Base-by-base conservation (phyloP, 2,329 filamentous ascomycete species). In the Akanthomyces lecanii region DNA sequence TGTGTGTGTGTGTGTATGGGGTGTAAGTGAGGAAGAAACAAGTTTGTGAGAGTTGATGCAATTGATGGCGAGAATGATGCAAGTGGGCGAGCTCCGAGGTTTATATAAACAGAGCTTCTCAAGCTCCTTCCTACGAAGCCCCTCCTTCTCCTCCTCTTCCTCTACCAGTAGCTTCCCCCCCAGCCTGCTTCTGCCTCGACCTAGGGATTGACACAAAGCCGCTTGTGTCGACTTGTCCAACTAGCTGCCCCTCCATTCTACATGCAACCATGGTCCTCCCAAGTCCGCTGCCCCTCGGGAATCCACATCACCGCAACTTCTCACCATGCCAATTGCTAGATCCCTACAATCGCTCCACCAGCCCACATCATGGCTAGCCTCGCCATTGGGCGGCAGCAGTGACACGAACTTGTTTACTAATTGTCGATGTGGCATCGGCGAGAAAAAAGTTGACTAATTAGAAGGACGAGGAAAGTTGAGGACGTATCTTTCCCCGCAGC, bases 291-390 rank as follows among this genome's bases (percentile, higher is more conserved):
- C 18, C 36, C 10, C 18, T 36, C 23, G 48, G 14, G 5, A 42
- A 40, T 47, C 40, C 50, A 47, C 58, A 53, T 45, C 40, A 54
- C 58, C n/a, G 50, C 50, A 47, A 47, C 58, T 54, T 25, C 25
- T 47, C 50, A 61, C 40, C 30, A 25, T 61, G 50, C 5, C 18
- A 23, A 6, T 40, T 40, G 38, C 38, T 4, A 38, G 40, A 54
- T 38, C 28, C 30, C 18, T 38, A 28, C 58, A 11, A 38, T n/a
- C 40, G 45, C 59, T 54, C 59, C 59, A 61, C 50, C 4, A 54
- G 50, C 50, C 59, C 59, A 48, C 59, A 54, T 38, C 33, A 47
- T 18, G n/a, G 23, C 45, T 33, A 38, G 59, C 42, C 21, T 54
- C 50, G 28, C 23, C 8, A 54, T 54, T 30, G 59, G 40, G 50